Conservation (phyloP, 1,139 yeast species). For the Zhuliangozyma blackwelliae region DNA sequence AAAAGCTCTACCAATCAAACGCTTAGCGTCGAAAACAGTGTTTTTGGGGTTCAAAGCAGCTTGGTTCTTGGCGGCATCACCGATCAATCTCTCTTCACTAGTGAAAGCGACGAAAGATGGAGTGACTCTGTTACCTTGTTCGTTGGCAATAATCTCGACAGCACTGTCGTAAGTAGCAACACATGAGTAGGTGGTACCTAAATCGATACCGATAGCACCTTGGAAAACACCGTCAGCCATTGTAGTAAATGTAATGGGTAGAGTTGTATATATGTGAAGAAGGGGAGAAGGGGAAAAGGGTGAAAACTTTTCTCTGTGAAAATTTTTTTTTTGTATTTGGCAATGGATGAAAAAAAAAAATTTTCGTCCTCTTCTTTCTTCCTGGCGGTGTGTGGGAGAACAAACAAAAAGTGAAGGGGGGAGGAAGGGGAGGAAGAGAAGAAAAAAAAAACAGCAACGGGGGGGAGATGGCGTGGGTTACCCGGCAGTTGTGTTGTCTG, state of each 20-base stretch:
- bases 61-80: constrained; percentile 99
- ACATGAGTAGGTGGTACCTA: constrained; percentile 98
- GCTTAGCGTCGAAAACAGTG: constrained; percentile 97
- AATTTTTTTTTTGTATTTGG: constrained; percentile 12
- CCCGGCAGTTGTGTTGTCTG: background rate
- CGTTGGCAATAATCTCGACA: constrained; percentile 93
- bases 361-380: constrained; percentile 7
- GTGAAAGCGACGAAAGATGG: constrained; percentile 98
- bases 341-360: constrained; percentile 5
- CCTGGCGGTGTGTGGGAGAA: too few relatives aligned
- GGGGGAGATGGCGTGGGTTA: too few relatives aligned
- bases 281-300: constrained; percentile 11
- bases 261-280: constrained; percentile 21
- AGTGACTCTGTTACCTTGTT: constrained; percentile 99
- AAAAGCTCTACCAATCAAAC: constrained; percentile 94
- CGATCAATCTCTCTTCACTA: constrained; percentile 94
- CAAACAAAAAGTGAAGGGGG: background rate
- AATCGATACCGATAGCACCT: constrained; percentile 99
- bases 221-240: constrained; percentile 99
- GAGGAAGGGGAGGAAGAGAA: background rate
- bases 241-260: constrained; percentile 6
- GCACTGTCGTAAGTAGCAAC: constrained; percentile 93
- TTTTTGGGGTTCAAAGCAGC: constrained; percentile 96
- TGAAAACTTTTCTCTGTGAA: constrained; percentile 10
- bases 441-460: background rate